A percentile compares a stretch with the other conserved stretches of the same genome.
These are phyloP conservation scores for Coemansia sp. DNA, from an alignment of 192 early-diverging fungal species.

Conservation along the genomic window DNA sequence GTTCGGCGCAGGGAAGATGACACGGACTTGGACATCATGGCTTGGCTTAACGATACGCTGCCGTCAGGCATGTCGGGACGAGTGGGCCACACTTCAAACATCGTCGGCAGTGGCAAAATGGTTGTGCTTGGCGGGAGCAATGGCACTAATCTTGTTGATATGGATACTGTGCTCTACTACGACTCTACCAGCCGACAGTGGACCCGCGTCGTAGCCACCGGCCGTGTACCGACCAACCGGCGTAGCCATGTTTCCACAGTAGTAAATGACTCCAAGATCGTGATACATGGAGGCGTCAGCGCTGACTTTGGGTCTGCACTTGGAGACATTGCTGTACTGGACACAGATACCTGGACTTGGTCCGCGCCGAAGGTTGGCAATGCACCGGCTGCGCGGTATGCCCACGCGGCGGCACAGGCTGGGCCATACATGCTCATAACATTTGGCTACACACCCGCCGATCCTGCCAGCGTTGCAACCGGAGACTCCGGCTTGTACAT, in stretches of 20 bases:
- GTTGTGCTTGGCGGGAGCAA: slow-evolving; percentile 47
- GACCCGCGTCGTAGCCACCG: slow-evolving; percentile 23
- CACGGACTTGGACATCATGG: slow-evolving; percentile 20
- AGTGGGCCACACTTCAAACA: slow-evolving; percentile 35
- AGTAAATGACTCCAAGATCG: slow-evolving; percentile 31
- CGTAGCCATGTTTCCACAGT: slow-evolving; percentile 46
- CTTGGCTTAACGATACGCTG: slow-evolving; percentile 39
- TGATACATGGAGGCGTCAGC: slow-evolving; percentile 45
- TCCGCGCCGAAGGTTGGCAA: slow-evolving; percentile 7
- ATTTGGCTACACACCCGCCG: slow-evolving; percentile 26
- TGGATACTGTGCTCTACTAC: slow-evolving; percentile 35
- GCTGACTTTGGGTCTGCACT: slow-evolving; percentile 26
- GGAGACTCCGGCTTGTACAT: slow-evolving; percentile 39
- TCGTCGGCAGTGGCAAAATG: slow-evolving; percentile 34
- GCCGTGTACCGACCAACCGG: slow-evolving; percentile 19
- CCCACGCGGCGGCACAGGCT: slow-evolving; percentile 35
- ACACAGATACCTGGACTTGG: slow-evolving; percentile 51
- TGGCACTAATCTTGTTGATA: slow-evolving; percentile 20
- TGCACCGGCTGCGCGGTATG: slow-evolving; percentile 34
- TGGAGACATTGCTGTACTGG: slow-evolving; percentile 47
- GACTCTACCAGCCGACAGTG: slow-evolving; percentile 24
- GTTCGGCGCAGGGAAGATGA: neutral
- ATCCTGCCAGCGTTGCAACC: neutral
- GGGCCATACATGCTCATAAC: slow-evolving; percentile 46
- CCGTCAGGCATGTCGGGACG: slow-evolving; percentile 33